phyloP scores from a whole-genome alignment of 106 monocot genomes.

The Platanthera zijinensis region DNA sequence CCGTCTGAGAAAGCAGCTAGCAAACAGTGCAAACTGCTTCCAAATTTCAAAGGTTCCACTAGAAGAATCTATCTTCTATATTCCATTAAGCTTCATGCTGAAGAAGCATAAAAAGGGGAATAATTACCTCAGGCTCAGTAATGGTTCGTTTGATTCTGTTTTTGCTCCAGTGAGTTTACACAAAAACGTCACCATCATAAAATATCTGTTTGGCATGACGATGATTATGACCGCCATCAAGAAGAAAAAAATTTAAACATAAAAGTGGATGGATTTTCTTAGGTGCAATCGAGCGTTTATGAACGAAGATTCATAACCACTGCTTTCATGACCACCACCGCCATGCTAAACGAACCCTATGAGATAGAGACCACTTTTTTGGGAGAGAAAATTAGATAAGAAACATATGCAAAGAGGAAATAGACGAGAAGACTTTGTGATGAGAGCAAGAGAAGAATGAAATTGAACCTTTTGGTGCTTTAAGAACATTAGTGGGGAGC shows the following conservation, averaged over 20 bases:
- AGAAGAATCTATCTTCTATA: constrained; percentile 5
- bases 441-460: neutral
- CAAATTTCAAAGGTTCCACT: constrained; percentile 8
- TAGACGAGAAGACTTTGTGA: neutral
- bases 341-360: too few relatives aligned
- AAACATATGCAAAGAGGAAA: neutral
- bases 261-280: neutral
- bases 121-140: neutral
- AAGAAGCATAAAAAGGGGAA: neutral
- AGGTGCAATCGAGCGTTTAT: too few relatives aligned
- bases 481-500: neutral
- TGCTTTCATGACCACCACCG: too few relatives aligned
- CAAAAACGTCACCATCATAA: too few relatives aligned
- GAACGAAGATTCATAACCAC: too few relatives aligned
- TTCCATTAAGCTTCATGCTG: neutral
- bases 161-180: too few relatives aligned
- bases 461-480: neutral
- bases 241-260: neutral
- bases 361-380: neutral
- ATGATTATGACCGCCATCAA: too few relatives aligned
- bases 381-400: neutral
- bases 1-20: neutral
- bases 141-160: too few relatives aligned
- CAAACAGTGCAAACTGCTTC: neutral
- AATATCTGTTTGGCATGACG: too few relatives aligned